A percentile compares a stretch with the other conserved stretches of the same genome.
Conservation (phyloP, 331 rosid species). For the Malus hybrid region DNA sequence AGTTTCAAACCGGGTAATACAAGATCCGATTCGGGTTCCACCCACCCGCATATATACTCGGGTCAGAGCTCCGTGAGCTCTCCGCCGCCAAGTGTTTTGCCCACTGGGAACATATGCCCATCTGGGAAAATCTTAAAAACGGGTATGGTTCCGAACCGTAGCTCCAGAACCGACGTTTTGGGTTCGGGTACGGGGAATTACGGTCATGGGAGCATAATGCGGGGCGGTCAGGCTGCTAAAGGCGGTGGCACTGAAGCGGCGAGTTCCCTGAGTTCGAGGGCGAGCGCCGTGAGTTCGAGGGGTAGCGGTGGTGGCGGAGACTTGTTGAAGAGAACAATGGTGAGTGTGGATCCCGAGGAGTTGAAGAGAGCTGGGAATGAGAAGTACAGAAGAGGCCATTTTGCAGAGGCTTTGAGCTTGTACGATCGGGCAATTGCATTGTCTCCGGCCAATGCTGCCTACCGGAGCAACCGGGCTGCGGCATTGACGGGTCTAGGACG, state of each 20-base stretch:
- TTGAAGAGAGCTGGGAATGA: conserved; percentile 81
- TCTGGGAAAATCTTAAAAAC: conserved; percentile 65
- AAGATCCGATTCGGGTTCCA: conserved; percentile 62
- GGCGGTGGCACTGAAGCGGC: conserved; percentile 15
- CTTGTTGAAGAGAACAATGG: conserved; percentile 26
- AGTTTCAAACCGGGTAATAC: conserved; percentile 39
- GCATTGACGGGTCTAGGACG: conserved; percentile 72
- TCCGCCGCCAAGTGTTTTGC: conserved; percentile 55
- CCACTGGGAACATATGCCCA: conserved; percentile 90
- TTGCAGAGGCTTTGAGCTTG: conserved; percentile 63
- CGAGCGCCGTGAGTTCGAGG: neutral
- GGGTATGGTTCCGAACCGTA: conserved; percentile 47
- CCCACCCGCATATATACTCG: conserved; percentile 37
- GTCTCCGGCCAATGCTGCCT: conserved; percentile 64
- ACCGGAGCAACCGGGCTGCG: conserved; percentile 85
- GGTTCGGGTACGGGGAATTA: conserved; percentile 78
- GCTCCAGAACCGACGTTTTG: conserved; percentile 52
- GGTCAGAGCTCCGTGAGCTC: conserved; percentile 65
- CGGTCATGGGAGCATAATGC: conserved; percentile 94
- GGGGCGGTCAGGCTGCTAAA: conserved; percentile 47
- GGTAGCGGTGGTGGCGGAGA: conserved; percentile 13
- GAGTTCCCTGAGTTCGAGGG: neutral
- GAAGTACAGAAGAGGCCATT: conserved; percentile 61
- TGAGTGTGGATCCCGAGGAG: conserved; percentile 68
- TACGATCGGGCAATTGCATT: conserved; percentile 73